Percentiles rank a stretch among this genome's conserved stretches.
phyloP scores from a whole-genome alignment of 352 stramenopile species.

The Phytopythium kandeliae region DNA sequence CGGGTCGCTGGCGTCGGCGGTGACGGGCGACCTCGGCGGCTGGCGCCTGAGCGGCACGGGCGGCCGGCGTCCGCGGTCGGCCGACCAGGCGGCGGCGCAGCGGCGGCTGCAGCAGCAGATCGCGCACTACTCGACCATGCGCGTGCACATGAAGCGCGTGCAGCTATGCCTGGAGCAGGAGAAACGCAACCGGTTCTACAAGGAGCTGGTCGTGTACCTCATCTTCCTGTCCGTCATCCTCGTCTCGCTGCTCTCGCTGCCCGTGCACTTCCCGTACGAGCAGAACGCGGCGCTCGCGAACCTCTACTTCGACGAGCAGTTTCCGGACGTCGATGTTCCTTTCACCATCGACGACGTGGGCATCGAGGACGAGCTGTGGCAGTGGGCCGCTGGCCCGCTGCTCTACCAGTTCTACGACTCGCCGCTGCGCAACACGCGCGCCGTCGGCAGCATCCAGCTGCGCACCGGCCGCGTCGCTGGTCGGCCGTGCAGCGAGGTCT shows the following conservation, averaged over 20 bases:
- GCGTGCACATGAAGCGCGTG: slow-evolving; percentile 82
- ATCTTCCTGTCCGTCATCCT: slow-evolving; percentile 77
- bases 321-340: slow-evolving; percentile 42
- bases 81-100: slow-evolving; percentile 32
- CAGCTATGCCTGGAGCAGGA: slow-evolving; percentile 78
- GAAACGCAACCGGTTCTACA: slow-evolving; percentile 84
- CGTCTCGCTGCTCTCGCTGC: slow-evolving; percentile 68
- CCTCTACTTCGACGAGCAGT: slow-evolving; percentile 70
- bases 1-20: not conserved
- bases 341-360: slow-evolving; percentile 69
- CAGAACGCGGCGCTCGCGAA: slow-evolving; percentile 80
- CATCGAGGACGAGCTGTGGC: slow-evolving; percentile 64
- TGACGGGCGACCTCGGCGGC: not conserved
- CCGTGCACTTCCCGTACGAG: slow-evolving; percentile 76
- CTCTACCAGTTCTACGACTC: slow-evolving; percentile 68
- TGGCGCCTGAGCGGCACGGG: slow-evolving; percentile 11
- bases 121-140: slow-evolving; percentile 71
- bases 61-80: slow-evolving; percentile 12
- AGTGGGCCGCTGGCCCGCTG: slow-evolving; percentile 60
- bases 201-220: slow-evolving; percentile 83
- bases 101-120: slow-evolving; percentile 49
- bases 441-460: slow-evolving; percentile 59
- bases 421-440: slow-evolving; percentile 52
- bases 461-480: slow-evolving; percentile 55
- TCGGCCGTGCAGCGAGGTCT: slow-evolving; percentile 38